These are phyloP conservation scores for Boletus sp. DNA, from an alignment of 768 basidiomycete species.

Conservation along the genomic window DNA sequence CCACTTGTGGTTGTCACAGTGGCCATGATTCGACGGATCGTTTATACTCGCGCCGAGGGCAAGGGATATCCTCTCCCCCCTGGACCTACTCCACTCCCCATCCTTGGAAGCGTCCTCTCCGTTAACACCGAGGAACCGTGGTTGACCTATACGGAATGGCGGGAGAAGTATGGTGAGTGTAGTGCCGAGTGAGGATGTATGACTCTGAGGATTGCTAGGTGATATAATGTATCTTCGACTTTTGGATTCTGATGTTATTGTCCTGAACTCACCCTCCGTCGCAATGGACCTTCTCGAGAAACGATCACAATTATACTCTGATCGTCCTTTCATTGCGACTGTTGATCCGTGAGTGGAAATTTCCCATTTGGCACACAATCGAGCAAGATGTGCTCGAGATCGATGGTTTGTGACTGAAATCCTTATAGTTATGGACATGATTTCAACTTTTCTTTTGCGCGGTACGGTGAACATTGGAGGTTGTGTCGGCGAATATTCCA, in stretches of 20 bases:
- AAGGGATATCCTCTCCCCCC: slow-evolving; percentile 10
- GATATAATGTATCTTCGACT: slow-evolving; percentile 45
- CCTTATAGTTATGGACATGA: slow-evolving; percentile 4
- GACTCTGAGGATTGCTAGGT: slow-evolving; percentile 24
- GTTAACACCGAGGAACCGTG: slow-evolving; percentile 6
- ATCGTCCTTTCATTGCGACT: slow-evolving; percentile 7
- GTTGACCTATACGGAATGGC: slow-evolving; percentile 9
- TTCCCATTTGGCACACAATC: background rate
- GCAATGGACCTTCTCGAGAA: slow-evolving; percentile 45
- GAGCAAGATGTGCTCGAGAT: background rate
- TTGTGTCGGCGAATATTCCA: slow-evolving; percentile 4
- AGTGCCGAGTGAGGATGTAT: background rate
- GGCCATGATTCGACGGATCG: background rate
- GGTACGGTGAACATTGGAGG: slow-evolving; percentile 5
- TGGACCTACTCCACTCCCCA: slow-evolving; percentile 7
- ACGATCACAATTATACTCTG: slow-evolving; percentile 45
- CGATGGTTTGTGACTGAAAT: background rate
- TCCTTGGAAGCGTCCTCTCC: background rate
- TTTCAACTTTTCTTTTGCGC: slow-evolving; percentile 1
- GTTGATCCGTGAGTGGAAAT: background rate
- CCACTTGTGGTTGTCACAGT: background rate
- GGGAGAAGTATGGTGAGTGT: slow-evolving; percentile 4
- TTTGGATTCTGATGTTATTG: slow-evolving; percentile 42
- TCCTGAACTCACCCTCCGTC: slow-evolving; percentile 43
- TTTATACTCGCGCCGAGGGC: background rate